Base-by-base conservation (phyloP, 768 basidiomycete species). In the Dentipellis sp. region DNA sequence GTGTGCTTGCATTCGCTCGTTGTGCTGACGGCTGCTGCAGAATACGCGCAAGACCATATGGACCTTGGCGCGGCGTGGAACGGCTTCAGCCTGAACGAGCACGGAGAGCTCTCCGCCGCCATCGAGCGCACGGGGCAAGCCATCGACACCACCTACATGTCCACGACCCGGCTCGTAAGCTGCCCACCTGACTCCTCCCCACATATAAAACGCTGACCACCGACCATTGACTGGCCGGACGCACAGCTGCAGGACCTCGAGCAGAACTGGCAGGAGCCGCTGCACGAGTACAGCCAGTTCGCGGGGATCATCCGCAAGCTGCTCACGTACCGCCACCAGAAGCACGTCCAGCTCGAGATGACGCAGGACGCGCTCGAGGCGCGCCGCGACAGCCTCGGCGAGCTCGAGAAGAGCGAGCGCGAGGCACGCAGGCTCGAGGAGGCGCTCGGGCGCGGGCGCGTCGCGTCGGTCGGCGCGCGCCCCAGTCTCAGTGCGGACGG, bases 41-140 rank as follows among this genome's bases (percentile, higher is more conserved):
- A 95, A 60, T 80, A 80, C 60, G 81, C 89, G 3, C 87, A 90
- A 58, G 94, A 97, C 65, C 83, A 94, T 68, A 81, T 88, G 10
- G 94, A 97, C 61, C 79, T 97, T 2, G 94, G 94, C 37, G 94
- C 91, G 17, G 83, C 88, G 11, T 74, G 95, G 63, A 97, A 97
- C 66, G 94, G 91, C 1, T 97, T 91, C 67, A 93, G 93, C 67
- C 74, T 97, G 59, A 94, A 90, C 62, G 92, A 97, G 75, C 76
- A 69, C 35, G 83, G 82, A 1, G 72, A 76, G 37, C 72, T 95
- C 19, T 82, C 91, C n/a, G 70, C 78, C 56, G 90, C 95, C 9
- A 82, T 98, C 59, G 97, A 99, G 75, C 94, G 91, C 73, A 94
- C 94, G 0, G 97, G 97, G 1, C 95, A 98, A 69, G 97, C 97